These are phyloP conservation scores for Backusella morwellensis DNA, from an alignment of 192 early-diverging fungal genomes.

Conservation along the genomic window DNA sequence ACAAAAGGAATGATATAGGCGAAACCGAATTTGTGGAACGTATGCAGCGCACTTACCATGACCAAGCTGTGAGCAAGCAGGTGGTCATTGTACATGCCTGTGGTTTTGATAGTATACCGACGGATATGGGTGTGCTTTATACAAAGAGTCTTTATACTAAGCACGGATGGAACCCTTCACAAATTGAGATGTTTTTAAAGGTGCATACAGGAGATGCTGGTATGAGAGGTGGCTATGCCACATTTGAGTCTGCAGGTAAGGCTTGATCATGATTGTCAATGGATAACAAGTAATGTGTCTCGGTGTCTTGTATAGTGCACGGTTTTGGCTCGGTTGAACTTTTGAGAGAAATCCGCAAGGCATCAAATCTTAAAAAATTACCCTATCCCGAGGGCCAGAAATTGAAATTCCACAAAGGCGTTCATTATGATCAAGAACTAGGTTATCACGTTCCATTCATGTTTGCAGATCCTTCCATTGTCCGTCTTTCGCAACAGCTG, in stretches of 20 bases:
- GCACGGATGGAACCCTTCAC: conserved; percentile 39
- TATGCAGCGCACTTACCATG: conserved; percentile 56
- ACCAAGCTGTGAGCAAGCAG: conserved; percentile 43
- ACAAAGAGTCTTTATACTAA: conserved; percentile 50
- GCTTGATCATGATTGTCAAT: background rate
- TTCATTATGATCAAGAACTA: conserved; percentile 47
- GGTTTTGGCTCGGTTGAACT: conserved; percentile 41
- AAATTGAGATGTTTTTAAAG: conserved; percentile 62
- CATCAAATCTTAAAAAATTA: conserved; percentile 38
- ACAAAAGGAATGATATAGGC: conserved; percentile 22
- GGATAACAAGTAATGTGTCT: background rate
- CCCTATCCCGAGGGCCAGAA: conserved; percentile 46
- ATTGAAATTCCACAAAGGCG: conserved; percentile 41
- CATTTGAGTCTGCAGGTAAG: conserved; percentile 60
- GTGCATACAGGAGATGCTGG: conserved; percentile 48
- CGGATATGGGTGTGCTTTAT: conserved; percentile 62
- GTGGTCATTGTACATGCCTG: conserved; percentile 63
- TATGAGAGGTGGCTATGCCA: conserved; percentile 55
- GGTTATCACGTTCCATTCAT: conserved; percentile 52
- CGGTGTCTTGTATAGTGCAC: conserved; percentile 31
- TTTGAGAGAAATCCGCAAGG: conserved; percentile 45
- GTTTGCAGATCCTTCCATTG: conserved; percentile 50
- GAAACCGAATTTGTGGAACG: conserved; percentile 68
- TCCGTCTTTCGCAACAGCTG: conserved; percentile 54
- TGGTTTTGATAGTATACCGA: conserved; percentile 59